Base-by-base conservation (phyloP, 192 early-diverging fungal genomes). In the Gryganskiella cystojenkinii region DNA sequence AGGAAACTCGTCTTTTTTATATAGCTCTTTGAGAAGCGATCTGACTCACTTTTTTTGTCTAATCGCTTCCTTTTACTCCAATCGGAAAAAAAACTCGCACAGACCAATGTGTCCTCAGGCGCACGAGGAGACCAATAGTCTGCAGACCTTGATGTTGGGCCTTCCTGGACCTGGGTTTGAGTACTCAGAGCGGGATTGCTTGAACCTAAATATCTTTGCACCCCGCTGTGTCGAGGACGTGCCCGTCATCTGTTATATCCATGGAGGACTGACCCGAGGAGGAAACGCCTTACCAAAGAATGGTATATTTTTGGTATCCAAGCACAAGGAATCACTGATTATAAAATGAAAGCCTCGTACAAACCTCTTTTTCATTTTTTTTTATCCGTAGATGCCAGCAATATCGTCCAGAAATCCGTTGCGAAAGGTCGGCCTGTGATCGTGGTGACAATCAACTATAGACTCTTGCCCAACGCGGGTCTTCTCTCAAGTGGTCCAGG, bases 381-480 rank as follows among this genome's bases (percentile, higher is more conserved):
- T 20, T 34, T 9, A 47, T 22, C 17, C 27, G 15, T 65, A 76
- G 70, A 81, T 69, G 65, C 80, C 19, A 65, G 65, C 2, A 81
- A 70, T 35, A 65, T 81, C 59, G 80, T 81, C 17, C 58, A 73
- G 54, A 50, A 74, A 17, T 81, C 80, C 1, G 58, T 81, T 5
- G 65, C 60, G 15, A 68, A 58, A 9, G 61, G 46, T 11, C 45
- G 27, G 24, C 80, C 80, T 24, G 80, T 85, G 1, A 71, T 86
- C 11, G 71, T 88, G 25, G 85, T 88, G 13, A 82, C 70, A 2
- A 59, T 85, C 64, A 86, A 84, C 44, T 88, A 87, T 51, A 80
- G 87, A 20, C 70, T 87, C 0, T 25, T 65, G 3, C 65, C 64
- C 6, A 52, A 49, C 17, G 60, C 47, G 11, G 59, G 44, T 25